A percentile compares a stretch with the other conserved stretches of the same genome.
These are phyloP conservation scores for Wickerhamiella qilinensis DNA, from an alignment of 805 yeast genomes.

Conservation along the genomic window DNA sequence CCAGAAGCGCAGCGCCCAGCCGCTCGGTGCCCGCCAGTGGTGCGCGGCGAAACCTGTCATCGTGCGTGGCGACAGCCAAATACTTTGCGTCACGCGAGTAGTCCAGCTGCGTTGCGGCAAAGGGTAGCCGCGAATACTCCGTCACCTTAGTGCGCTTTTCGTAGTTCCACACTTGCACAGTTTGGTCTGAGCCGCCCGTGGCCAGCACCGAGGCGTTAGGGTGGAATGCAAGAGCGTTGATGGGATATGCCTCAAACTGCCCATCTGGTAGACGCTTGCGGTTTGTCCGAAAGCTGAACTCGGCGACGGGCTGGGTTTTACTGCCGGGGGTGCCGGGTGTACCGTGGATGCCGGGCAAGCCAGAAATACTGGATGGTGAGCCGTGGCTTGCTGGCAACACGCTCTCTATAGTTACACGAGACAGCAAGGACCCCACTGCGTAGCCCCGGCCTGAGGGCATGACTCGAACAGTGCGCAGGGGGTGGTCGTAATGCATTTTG, in stretches of 20 bases:
- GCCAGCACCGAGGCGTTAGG: conserved; percentile 22
- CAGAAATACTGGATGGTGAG: no score
- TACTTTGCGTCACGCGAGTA: conserved; percentile 1
- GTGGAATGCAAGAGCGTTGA: conserved; percentile 29
- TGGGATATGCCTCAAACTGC: conserved; percentile 28
- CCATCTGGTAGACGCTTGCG: conserved; percentile 13
- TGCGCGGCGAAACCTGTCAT: not conserved
- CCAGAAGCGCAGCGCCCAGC: not conserved
- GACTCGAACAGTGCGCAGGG: conserved; percentile 1
- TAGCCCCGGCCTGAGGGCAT: not conserved
- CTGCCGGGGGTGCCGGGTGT: not conserved
- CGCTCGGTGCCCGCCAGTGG: not conserved
- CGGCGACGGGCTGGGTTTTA: no score
- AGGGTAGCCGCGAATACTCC: conserved; percentile 1
- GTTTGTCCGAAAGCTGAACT: conserved; percentile 1
- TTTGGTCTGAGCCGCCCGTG: conserved; percentile 34
- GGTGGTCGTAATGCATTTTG: conserved; percentile 18
- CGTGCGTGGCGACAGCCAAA: conserved; percentile 2
- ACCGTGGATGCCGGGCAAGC: not conserved
- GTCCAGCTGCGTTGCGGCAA: not conserved
- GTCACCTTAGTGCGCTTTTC: conserved; percentile 4
- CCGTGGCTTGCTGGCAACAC: no score
- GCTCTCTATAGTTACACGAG: conserved; percentile 2
- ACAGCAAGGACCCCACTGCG: conserved; percentile 1
- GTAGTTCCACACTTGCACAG: conserved; percentile 34